A percentile compares a stretch with the other conserved stretches of the same genome.
Evolutionary conservation across 495 filamentous ascomycete genomes (phyloP).

Genomic region (Rostrohypoxylon terebratum): DNA sequence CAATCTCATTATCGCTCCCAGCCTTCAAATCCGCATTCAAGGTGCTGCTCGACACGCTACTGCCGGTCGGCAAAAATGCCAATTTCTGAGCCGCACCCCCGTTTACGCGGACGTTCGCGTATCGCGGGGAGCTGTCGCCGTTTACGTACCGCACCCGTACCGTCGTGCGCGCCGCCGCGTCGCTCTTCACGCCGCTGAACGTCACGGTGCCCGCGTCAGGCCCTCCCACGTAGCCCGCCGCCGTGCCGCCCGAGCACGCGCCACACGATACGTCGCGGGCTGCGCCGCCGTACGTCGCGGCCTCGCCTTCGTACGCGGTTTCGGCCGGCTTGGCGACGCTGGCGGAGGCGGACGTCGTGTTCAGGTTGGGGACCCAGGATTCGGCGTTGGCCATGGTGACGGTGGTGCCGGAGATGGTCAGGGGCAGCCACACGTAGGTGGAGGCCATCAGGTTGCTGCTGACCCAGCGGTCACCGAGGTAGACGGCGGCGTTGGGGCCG

Average conservation of each 20-base stretch:
- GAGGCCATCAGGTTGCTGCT: constrained; percentile 67
- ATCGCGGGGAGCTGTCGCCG: constrained; percentile 62
- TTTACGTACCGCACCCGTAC: constrained; percentile 66
- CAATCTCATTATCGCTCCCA: constrained; percentile 59
- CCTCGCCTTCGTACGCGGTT: constrained; percentile 64
- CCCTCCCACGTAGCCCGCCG: constrained; percentile 68
- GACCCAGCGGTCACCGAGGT: constrained; percentile 76
- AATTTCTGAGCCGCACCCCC: constrained; percentile 60
- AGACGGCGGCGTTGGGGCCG: constrained; percentile 60
- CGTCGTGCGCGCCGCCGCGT: constrained; percentile 61
- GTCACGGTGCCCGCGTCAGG: constrained; percentile 59
- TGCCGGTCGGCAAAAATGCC: constrained; percentile 62
- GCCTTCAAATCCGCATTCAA: constrained; percentile 59
- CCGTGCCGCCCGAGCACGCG: constrained; percentile 57
- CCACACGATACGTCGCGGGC: constrained; percentile 57
- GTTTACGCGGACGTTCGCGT: constrained; percentile 68
- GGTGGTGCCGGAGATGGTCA: constrained; percentile 66
- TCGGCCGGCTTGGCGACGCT: constrained; percentile 59
- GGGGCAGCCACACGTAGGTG: constrained; percentile 75
- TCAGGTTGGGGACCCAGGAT: constrained; percentile 62
- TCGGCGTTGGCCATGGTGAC: constrained; percentile 64
- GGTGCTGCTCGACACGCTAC: constrained; percentile 47
- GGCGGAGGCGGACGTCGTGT: constrained; percentile 44
- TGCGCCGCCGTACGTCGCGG: constrained; percentile 50
- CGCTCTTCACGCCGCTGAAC: constrained; percentile 59